phyloP scores from a whole-genome alignment of 2,329 filamentous ascomycete genomes.

The Phyllosticta citriasiana region DNA sequence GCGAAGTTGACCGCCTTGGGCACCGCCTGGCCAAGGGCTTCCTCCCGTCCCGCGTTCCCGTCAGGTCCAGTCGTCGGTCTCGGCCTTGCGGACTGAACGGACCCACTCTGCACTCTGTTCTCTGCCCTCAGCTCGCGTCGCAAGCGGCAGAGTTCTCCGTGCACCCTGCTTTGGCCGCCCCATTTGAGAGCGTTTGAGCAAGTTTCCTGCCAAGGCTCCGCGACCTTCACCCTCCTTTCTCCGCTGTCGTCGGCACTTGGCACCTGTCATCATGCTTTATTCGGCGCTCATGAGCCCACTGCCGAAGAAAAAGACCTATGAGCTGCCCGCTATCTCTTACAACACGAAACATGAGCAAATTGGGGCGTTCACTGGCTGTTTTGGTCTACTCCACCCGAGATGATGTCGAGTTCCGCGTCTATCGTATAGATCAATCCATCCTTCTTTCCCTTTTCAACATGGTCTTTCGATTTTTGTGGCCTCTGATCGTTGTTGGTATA shows the following conservation, averaged over 20 bases:
- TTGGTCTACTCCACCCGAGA: neutral
- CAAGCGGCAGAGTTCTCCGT: neutral
- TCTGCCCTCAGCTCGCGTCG: neutral
- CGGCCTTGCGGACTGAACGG: too few relatives aligned
- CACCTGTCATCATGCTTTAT: neutral
- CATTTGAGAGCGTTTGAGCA: slow-evolving; percentile 7
- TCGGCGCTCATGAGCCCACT: neutral
- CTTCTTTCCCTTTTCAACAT: neutral
- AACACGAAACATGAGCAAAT: neutral
- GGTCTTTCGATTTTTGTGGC: neutral
- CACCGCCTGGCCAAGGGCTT: too few relatives aligned
- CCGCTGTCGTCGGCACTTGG: neutral
- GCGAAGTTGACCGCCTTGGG: neutral
- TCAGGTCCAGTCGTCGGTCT: too few relatives aligned
- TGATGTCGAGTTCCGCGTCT: neutral
- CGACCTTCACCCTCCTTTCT: neutral
- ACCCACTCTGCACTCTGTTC: neutral
- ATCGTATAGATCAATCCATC: neutral
- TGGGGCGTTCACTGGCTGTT: neutral
- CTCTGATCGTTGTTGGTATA: neutral
- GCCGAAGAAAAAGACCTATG: neutral
- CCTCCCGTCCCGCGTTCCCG: too few relatives aligned
- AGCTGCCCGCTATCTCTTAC: neutral
- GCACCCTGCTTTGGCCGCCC: neutral
- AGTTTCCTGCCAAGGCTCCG: slow-evolving; percentile 5